Evolutionary conservation across 371 early-diverging fungal species (phyloP), one percentile per base, ranked within the genome.

Genomic region (Syncephalis plumigaleata): DNA sequence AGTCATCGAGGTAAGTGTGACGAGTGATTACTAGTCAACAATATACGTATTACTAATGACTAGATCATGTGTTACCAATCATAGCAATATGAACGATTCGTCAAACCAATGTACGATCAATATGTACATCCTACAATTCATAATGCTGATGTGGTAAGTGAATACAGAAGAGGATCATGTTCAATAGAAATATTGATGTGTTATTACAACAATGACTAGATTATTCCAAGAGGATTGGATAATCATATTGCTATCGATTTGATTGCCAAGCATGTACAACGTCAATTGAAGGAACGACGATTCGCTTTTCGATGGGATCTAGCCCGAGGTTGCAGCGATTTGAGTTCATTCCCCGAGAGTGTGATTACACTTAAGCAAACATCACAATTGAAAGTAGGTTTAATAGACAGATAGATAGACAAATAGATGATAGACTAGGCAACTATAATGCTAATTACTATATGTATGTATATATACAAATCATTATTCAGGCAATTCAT

Each of bases 201-300:
- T 31, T 31, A 11, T 31, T 31, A 31, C 11, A 31, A 31, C n/a
- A n/a, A n/a, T n/a, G n/a, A n/a, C n/a, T 57, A 73, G 73, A 86
- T 89, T 47, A 81, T 90, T 52, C 93, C 93, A 9, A 75, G 90
- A 50, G 91, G 91, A 9, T 60, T 84, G 27, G 90, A 88, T 51
- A 92, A 92, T 64, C 60, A 68, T 44, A 84, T 87, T 21, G 94
- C 94, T 2, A 88, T 93, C 53, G 87, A 87, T 55, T 67, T 93
- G 44, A 79, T 91, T 56, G 81, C 82, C 21, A 84, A 90, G 52
- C 86, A 89, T 49, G 72, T 91, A 42, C 70, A 74, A 52, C 75
- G 79, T 9, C 84, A 88, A 65, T 67, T 93, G 18, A 68, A 81
- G 48, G 84, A 83, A 37, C 74, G 77, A 46, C 70, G 67, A 23